These are phyloP conservation scores for Pestalotiopsis sp. DNA, from an alignment of 2,329 filamentous ascomycete species.

Conservation along the genomic window DNA sequence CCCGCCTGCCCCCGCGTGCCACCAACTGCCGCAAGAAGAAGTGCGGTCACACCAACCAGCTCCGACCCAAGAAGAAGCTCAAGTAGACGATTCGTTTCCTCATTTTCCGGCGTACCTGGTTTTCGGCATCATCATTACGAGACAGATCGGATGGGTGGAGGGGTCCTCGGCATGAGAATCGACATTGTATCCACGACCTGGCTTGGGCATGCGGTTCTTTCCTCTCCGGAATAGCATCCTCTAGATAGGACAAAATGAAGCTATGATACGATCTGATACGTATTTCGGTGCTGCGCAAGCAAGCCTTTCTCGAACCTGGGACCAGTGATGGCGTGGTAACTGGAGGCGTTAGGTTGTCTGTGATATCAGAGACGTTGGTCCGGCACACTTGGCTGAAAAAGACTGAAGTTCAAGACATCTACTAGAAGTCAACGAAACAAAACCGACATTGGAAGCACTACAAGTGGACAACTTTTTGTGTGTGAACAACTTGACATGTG, in stretches of 20 bases:
- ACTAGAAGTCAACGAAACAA: too few relatives aligned
- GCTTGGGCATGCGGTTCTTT: slow-evolving; percentile 46
- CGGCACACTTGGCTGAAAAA: too few relatives aligned
- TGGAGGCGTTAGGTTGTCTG: too few relatives aligned
- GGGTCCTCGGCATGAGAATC: slow-evolving; percentile 3
- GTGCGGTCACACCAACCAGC: slow-evolving; percentile 99
- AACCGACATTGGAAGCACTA: too few relatives aligned
- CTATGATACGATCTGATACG: slow-evolving; percentile 17
- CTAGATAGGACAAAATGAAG: slow-evolving; percentile 19
- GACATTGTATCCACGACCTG: slow-evolving; percentile 21
- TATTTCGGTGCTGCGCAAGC: not conserved
- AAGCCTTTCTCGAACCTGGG: not conserved
- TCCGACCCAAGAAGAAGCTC: slow-evolving; percentile 99
- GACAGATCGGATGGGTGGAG: slow-evolving; percentile 22
- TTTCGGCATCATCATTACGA: slow-evolving; percentile 34
- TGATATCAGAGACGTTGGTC: too few relatives aligned
- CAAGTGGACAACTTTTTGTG: too few relatives aligned
- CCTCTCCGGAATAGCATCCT: slow-evolving; percentile 11
- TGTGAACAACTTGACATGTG: not conserved
- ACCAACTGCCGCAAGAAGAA: slow-evolving; percentile 99
- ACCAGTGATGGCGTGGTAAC: not conserved
- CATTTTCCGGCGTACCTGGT: slow-evolving; percentile 39
- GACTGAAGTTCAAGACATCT: too few relatives aligned
- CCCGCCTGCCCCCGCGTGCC: slow-evolving; percentile 92
- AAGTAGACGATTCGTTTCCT: slow-evolving; percentile 68